Evolutionary conservation across 169 alveolate genomes (phyloP), one percentile per base, ranked within the genome.

Genomic region (Cryptosporidium ryanae): DNA sequence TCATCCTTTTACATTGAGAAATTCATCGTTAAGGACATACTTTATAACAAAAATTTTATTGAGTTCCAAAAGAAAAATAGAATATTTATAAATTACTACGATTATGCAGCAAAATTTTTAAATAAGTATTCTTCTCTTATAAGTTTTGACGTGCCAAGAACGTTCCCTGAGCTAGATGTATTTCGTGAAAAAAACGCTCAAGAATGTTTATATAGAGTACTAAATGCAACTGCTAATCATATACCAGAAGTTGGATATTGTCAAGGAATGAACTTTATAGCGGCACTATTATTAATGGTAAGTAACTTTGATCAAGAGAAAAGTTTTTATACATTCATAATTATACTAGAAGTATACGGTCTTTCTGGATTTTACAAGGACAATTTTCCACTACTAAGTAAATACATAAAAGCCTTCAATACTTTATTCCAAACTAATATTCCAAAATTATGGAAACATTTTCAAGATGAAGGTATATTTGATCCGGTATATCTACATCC

Each of bases 211-310:
- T 94, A 52, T 66, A 89, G 94, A 82, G 93, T 95, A 23, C 91
- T 95, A 25, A 93, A 92, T 82, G 94, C 96, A 7, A 91, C 92
- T 46, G 89, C 96, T 5, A 82, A 84, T 48, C 93, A 83, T 23
- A 95, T 92, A 54, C 83, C 92, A 18, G 94, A 94, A 66, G 90
- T 95, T n/a, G 96, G 96, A 31, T 95, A 95, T 84, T 95, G 96
- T 43, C 96, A 95, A 90, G 98, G 98, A 23, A 94, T 95, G 97
- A 95, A 95, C 82, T 95, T 92, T 84, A 82, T 95, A 12, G 98
- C 97, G 4, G 96, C 95, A 8, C 82, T 90, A 49, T 82, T 95
- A n/a, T 82, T 95, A 21, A 91, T 94, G 82, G 90, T 82, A 34
- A 87, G 92, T 82, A 70, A 93, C 82, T 89, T 93, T 84, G 82